Conservation (phyloP, 2,329 filamentous ascomycete genomes). For the Dichotomopilus funicola region DNA sequence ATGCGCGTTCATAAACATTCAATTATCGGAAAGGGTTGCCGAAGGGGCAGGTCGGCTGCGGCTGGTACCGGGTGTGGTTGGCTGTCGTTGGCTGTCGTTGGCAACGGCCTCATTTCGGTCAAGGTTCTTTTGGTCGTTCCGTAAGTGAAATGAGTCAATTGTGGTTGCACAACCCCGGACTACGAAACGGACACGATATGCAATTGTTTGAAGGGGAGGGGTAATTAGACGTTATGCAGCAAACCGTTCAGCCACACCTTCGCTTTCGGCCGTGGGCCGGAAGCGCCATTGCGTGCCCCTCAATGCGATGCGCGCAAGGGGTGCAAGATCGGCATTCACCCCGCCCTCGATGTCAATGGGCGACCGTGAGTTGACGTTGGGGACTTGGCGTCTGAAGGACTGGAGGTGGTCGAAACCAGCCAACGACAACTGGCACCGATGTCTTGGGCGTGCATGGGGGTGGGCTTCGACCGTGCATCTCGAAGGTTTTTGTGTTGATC, state of each 20-base stretch:
- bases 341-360: too few relatives aligned
- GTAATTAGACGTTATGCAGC: too few relatives aligned
- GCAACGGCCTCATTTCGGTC: conserved; percentile 22
- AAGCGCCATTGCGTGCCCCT: neutral
- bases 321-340: neutral
- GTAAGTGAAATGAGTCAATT: neutral
- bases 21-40: neutral
- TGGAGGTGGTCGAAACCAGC: neutral
- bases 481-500: conserved; percentile 21
- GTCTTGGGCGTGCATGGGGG: conserved; percentile 1
- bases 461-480: conserved; percentile 20
- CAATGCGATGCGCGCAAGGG: neutral
- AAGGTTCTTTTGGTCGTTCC: conserved; percentile 3
- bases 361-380: neutral
- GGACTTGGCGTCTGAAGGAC: neutral
- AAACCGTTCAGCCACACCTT: too few relatives aligned
- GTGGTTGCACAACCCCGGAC: neutral
- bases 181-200: neutral
- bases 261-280: too few relatives aligned
- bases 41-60: neutral
- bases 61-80: conserved; percentile 16
- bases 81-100: conserved; percentile 4
- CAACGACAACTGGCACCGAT: conserved; percentile 4
- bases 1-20: neutral
- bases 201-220: neutral